Percentiles rank a stretch among this genome's conserved stretches.
Evolutionary conservation across 352 stramenopile species (phyloP).

Genomic region (Globisporangium cylindrosporum): DNA sequence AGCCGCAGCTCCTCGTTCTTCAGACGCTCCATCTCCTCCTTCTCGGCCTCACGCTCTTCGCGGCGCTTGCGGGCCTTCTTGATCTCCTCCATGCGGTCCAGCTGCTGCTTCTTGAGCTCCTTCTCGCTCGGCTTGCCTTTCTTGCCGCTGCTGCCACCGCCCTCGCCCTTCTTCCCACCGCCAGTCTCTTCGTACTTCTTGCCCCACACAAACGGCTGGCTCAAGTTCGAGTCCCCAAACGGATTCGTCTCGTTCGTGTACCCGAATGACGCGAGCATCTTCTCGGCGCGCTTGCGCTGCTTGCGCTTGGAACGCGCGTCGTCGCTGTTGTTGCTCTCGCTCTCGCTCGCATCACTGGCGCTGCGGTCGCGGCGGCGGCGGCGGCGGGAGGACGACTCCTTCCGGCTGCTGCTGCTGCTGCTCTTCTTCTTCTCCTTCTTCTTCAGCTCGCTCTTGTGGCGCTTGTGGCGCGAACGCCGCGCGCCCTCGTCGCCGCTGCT

Average conservation of each 20-base stretch:
- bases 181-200: constrained; percentile 90
- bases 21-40: constrained; percentile 95
- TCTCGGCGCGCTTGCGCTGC: constrained; percentile 67
- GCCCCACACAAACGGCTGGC: constrained; percentile 96
- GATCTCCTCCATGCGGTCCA: constrained; percentile 94
- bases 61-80: constrained; percentile 92
- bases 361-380: constrained; percentile 1
- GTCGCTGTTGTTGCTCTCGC: constrained; percentile 16
- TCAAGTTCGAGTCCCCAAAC: constrained; percentile 97
- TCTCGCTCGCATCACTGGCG: constrained; percentile 1
- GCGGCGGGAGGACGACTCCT: neutral
- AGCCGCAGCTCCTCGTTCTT: constrained; percentile 94
- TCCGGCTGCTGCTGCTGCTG: neutral
- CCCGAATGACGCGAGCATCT: constrained; percentile 83
- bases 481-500: constrained; percentile 4
- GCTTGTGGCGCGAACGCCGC: constrained; percentile 2
- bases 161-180: constrained; percentile 8
- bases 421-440: constrained; percentile 1
- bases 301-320: constrained; percentile 50
- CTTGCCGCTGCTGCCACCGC: neutral
- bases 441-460: constrained; percentile 1
- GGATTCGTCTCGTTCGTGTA: constrained; percentile 99
- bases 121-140: constrained; percentile 28
- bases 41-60: constrained; percentile 86
- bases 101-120: constrained; percentile 65